Percentiles rank a stretch among this genome's conserved stretches.
Conservation (phyloP, 495 filamentous ascomycete genomes). For the Parachaetomium inaequale region DNA sequence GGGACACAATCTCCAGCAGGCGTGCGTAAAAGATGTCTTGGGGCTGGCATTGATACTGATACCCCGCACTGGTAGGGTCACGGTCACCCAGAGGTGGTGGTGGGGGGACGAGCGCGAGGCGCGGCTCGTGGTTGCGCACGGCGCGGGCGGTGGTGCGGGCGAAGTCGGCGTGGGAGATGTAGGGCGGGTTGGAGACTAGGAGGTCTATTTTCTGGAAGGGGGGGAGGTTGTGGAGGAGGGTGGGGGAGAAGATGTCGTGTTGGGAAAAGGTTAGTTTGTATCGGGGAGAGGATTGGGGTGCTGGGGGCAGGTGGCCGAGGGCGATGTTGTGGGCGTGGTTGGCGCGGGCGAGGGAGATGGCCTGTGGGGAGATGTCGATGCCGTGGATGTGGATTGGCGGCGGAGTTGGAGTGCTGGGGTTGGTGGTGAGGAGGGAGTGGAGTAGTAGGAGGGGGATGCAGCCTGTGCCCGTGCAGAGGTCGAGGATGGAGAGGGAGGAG, state of each 20-base stretch:
- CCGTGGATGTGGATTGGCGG: slow-evolving; percentile 38
- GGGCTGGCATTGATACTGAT: slow-evolving; percentile 20
- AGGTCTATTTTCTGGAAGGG: slow-evolving; percentile 48
- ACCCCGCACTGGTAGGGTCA: slow-evolving; percentile 39
- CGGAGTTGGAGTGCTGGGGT: slow-evolving; percentile 48
- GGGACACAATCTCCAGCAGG: slow-evolving; percentile 41
- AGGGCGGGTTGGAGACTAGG: slow-evolving; percentile 87
- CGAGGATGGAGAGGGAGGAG: slow-evolving; percentile 58
- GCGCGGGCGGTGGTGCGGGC: slow-evolving; percentile 56
- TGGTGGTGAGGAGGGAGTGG: slow-evolving; percentile 51
- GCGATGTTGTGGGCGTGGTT: slow-evolving; percentile 61
- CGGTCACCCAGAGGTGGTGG: slow-evolving; percentile 40
- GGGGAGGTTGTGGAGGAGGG: slow-evolving; percentile 16
- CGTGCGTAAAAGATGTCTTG: slow-evolving; percentile 60
- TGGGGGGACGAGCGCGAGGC: slow-evolving; percentile 65
- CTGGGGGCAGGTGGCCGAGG: background rate
- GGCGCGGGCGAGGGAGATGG: slow-evolving; percentile 56
- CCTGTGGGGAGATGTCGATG: slow-evolving; percentile 58
- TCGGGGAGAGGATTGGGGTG: background rate
- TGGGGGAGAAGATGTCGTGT: slow-evolving; percentile 53
- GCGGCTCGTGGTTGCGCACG: slow-evolving; percentile 78
- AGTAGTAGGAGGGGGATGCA: slow-evolving; percentile 71
- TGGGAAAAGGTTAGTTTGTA: slow-evolving; percentile 45
- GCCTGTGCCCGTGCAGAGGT: slow-evolving; percentile 86
- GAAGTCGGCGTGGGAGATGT: slow-evolving; percentile 66